A percentile compares a stretch with the other conserved stretches of the same genome.
Evolutionary conservation across 345 rosid species (phyloP).

Genomic region (Eucalyptus camaldulensis): DNA sequence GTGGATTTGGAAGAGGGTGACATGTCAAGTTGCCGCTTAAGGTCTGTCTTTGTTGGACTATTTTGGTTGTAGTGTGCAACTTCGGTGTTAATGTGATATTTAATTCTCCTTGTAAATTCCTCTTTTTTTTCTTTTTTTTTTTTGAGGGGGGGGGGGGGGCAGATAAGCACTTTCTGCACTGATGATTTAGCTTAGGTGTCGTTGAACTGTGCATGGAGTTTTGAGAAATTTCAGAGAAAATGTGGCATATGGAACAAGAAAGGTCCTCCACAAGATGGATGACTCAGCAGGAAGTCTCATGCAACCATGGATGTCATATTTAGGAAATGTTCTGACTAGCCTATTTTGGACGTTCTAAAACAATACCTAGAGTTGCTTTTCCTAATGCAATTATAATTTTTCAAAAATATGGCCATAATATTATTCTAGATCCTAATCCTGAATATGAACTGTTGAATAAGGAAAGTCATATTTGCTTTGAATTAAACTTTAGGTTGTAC

Average conservation of each 20-base stretch:
- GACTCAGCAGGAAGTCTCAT: neutral
- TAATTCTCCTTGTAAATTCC: neutral
- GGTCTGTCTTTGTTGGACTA: neutral
- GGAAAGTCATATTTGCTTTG: neutral
- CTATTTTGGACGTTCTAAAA: neutral
- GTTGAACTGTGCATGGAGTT: neutral
- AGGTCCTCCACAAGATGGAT: neutral
- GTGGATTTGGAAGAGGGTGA: neutral
- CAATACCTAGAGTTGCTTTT: neutral
- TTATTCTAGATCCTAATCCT: neutral
- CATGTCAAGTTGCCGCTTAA: neutral
- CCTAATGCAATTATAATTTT: neutral
- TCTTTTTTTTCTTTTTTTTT: neutral
- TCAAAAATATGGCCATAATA: neutral
- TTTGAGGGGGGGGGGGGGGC: rapidly evolving
- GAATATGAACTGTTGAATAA: neutral
- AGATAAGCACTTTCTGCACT: neutral
- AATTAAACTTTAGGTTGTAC: neutral
- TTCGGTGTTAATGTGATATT: neutral
- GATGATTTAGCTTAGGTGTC: neutral
- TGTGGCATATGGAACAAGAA: neutral
- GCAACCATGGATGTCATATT: neutral
- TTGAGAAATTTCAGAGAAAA: neutral
- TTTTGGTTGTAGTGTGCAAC: neutral
- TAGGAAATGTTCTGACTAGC: neutral